Base-by-base conservation (phyloP, 2,329 filamentous ascomycete genomes). In the Rugonectria rugulosa region DNA sequence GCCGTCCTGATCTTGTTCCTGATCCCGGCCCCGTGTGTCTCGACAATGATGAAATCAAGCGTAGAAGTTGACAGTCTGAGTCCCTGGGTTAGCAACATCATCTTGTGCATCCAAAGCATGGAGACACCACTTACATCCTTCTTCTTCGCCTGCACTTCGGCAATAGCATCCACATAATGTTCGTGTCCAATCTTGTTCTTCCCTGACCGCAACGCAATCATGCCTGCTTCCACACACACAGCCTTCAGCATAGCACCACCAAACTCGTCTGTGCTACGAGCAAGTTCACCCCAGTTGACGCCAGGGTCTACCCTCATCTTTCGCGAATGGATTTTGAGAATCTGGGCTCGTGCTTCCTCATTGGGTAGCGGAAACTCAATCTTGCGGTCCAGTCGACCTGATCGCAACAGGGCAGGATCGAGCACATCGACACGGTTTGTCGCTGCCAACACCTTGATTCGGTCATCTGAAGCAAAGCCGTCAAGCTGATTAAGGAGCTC, bases 311-410 rank as follows among this genome's bases (percentile, higher is more conserved):
- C 92, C 61, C 90, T 95, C 95, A 99, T 99, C 82, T 99, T 99
- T 68, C 95, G 87, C 55, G 91, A 96, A 79, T 99, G 95, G 65
- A 99, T 99, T 77, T 92, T 92, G 66, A 99, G 80, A 75, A 99
- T 99, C 79, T 99, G 94, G 17, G 94, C 94, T 59, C 95, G 88
- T 3, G 95, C 93, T 78, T 99, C 95, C 77, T 99, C 96, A 72
- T 99, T 99, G 4, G 95, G 95, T 48, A 99, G 83, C 1, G 95
- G 95, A 77, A 99, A 99, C 77, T 99, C 95, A 70, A 98, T 98
- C 82, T 98, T 98, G 72, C 93, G 86, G 75, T 98, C 93, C 59
- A 98, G 82, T 79, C 93, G 92, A 54, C 93, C 93, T 21, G 92
- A 96, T 71, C 93, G 90, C 27, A 98, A 85, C 59, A 98, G 81